Percentiles rank a stretch among this genome's conserved stretches.
phyloP scores from a whole-genome alignment of 768 basidiomycete genomes.

The Amanita molliuscula region DNA sequence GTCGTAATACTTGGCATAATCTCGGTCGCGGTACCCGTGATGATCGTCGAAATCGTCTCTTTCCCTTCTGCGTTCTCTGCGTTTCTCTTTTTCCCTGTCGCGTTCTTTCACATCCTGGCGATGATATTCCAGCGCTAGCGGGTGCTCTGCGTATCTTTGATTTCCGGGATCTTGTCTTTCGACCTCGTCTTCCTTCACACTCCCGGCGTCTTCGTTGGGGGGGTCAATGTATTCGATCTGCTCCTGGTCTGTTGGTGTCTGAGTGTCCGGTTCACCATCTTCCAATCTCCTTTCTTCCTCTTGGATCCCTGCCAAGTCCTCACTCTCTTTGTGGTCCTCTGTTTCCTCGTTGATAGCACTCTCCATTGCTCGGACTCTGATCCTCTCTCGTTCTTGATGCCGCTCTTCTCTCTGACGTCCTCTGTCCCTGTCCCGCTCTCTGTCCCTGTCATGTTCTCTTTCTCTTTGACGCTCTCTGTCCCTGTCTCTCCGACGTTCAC shows the following conservation, averaged over 20 bases:
- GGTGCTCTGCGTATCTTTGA: slow-evolving; percentile 11
- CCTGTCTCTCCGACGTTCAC: slow-evolving; percentile 14
- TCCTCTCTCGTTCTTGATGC: not conserved
- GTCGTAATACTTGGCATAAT: slow-evolving; percentile 1
- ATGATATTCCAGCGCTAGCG: slow-evolving; percentile 3
- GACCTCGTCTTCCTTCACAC: slow-evolving; percentile 14
- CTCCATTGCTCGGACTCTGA: not conserved
- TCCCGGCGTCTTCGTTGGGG: slow-evolving; percentile 2
- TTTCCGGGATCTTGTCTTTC: slow-evolving; percentile 9
- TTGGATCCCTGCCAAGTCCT: not conserved
- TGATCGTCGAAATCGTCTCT: not conserved
- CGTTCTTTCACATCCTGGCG: slow-evolving; percentile 11
- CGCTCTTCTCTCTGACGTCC: slow-evolving; percentile 9
- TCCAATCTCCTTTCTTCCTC: not conserved
- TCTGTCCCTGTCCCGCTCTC: not conserved
- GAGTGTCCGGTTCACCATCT: not conserved
- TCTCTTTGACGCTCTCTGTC: not conserved
- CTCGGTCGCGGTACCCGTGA: not conserved
- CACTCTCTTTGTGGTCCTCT: not conserved
- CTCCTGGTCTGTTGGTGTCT: not conserved
- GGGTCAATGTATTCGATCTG: not conserved
- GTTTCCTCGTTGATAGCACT: not conserved
- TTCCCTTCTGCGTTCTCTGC: slow-evolving; percentile 7
- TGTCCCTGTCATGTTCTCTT: not conserved
- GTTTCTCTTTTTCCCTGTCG: slow-evolving; percentile 14